Evolutionary conservation across 352 stramenopile species (phyloP), one percentile per base, ranked within the genome.

Genomic region (Phytopythium cucurbitacearum): DNA sequence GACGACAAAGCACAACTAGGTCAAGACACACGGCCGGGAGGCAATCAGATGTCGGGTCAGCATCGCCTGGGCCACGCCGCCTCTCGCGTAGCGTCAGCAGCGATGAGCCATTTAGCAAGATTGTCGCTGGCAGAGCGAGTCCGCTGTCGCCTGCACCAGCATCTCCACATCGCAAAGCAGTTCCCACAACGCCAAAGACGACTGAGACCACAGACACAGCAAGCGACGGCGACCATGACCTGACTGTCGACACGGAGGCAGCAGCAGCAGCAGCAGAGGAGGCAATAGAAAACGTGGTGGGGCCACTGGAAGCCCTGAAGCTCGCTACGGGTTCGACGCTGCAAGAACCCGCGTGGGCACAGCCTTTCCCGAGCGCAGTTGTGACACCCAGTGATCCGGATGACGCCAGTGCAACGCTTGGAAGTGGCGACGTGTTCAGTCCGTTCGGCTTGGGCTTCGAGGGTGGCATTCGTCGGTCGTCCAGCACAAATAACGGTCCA

Each of bases 391-490:
- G 55, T 15, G 78, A 91, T 43, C 69, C 84, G 21, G 59, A 60
- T 5, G 36, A 62, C 35, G 48, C 35, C 16, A 47, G 41, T 16
- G 52, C 54, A 1, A 50, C 39, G 35, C 64, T 41, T 8, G 60
- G 35, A 32, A 45, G 56, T 13, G 53, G 60, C 16, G 63, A 58
- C 11, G 70, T 87, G 12, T 92, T 86, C 40, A 89, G 75, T 60
- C 79, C 81, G 8, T 92, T 92, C 63, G 78, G 77, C 7, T 58
- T 92, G 45, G 76, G 76, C 3, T 92, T 92, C 42, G 76, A 87
- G 53, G 73, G 71, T 38, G 75, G 79, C 12, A 84, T 89, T 47
- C 70, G 65, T 55, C 72, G 67, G 42, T 34, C 45, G n/a, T 16
- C 33, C 40, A 6, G 21, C 13, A 13, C 21, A 16, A 50, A 37